A percentile compares a stretch with the other conserved stretches of the same genome.
These are phyloP conservation scores for Tolypocladium endophyticum DNA, from an alignment of 2,329 filamentous ascomycete genomes.

Conservation along the genomic window DNA sequence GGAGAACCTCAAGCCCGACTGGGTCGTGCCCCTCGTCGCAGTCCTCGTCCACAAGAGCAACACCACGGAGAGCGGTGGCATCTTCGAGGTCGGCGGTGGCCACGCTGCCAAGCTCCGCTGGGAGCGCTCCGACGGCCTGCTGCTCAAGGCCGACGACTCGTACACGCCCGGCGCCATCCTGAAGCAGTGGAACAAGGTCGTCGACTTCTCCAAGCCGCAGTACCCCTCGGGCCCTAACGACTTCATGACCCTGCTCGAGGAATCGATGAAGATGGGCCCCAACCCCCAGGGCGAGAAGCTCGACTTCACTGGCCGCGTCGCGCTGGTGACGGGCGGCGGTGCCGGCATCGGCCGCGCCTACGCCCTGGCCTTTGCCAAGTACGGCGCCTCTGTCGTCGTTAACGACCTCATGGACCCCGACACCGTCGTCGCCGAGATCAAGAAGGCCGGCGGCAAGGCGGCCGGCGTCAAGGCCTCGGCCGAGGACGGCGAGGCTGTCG, in stretches of 20 bases:
- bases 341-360: constrained; percentile 89
- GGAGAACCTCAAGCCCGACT: constrained; percentile 77
- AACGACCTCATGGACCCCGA: constrained; percentile 95
- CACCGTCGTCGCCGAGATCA: constrained; percentile 83
- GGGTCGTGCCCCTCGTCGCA: constrained; percentile 89
- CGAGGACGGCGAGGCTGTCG: constrained; percentile 81
- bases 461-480: constrained; percentile 89
- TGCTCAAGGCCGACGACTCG: constrained; percentile 79
- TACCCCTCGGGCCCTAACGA: constrained; percentile 80
- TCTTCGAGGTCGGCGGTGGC: constrained; percentile 90
- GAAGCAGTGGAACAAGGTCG: constrained; percentile 80
- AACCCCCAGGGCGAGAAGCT: constrained; percentile 64
- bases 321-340: constrained; percentile 78
- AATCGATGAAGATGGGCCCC: constrained; percentile 66
- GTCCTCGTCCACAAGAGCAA: constrained; percentile 80
- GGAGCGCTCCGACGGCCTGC: constrained; percentile 82
- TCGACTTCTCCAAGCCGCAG: constrained; percentile 71
- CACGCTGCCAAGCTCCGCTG: constrained; percentile 89
- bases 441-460: constrained; percentile 78
- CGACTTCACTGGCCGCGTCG: constrained; percentile 77
- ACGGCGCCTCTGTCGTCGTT: constrained; percentile 77
- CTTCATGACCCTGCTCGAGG: constrained; percentile 76
- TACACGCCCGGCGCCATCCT: constrained; percentile 83
- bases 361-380: constrained; percentile 74
- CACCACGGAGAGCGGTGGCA: constrained; percentile 70